Conservation (phyloP, 2,329 filamentous ascomycete genomes). For the Metarhizium brunneum region DNA sequence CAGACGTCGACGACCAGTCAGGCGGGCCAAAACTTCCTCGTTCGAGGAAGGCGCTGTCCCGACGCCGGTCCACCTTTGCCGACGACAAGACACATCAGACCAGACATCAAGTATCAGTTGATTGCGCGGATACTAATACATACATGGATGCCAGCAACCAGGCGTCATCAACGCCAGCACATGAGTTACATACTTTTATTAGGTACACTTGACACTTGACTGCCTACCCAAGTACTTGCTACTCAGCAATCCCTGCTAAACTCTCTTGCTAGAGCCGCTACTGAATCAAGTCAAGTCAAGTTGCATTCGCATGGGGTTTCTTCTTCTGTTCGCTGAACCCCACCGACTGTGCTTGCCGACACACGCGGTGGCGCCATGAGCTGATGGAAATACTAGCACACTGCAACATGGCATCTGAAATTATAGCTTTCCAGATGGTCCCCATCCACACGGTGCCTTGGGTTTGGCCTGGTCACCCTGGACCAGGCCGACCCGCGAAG, state of each 20-base stretch:
- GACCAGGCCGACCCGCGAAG: not conserved
- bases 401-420: not conserved
- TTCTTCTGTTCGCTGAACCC: not conserved
- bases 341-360: not conserved
- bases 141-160: not conserved
- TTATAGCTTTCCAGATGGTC: not conserved
- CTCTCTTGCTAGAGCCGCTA: not conserved
- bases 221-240: too few relatives aligned
- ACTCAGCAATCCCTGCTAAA: not conserved
- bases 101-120: too few relatives aligned
- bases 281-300: not conserved
- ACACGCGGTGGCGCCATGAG: conserved; percentile 1
- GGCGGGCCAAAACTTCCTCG: not conserved
- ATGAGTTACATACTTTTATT: not conserved
- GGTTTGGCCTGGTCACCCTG: not conserved
- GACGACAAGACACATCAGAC: not conserved
- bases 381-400: not conserved
- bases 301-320: not conserved
- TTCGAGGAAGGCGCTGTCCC: not conserved
- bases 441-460: not conserved
- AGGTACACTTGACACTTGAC: too few relatives aligned
- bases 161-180: not conserved
- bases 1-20: not conserved
- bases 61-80: not conserved
- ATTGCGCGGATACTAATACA: too few relatives aligned